A percentile compares a stretch with the other conserved stretches of the same genome.
Conservation (phyloP, 345 rosid species). For the Pistacia integerrima region DNA sequence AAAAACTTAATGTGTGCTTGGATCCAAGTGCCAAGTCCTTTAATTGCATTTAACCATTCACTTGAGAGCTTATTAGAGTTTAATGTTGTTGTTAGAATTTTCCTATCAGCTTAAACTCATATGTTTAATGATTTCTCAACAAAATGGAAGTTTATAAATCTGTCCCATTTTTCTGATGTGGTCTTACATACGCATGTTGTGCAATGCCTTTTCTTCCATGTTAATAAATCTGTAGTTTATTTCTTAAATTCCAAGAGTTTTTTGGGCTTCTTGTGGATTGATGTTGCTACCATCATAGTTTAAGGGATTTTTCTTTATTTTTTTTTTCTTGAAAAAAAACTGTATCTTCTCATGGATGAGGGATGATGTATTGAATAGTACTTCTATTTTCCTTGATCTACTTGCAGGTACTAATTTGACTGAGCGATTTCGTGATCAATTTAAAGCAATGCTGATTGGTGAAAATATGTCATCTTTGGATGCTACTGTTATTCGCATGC, state of each 20-base stretch:
- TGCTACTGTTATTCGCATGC: conserved; percentile 90
- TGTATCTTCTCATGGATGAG: conserved; percentile 7
- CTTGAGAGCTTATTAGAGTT: neutral
- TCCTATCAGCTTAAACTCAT: neutral
- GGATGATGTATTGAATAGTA: conserved; percentile 5
- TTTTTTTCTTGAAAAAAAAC: neutral
- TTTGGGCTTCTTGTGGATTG: neutral
- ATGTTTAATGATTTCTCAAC: neutral
- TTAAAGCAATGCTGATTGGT: conserved; percentile 80
- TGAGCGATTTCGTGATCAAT: conserved; percentile 81
- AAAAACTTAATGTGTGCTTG: neutral
- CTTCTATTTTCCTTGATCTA: conserved; percentile 20
- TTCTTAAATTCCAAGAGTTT: neutral
- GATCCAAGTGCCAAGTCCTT: neutral
- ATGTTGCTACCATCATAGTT: neutral
- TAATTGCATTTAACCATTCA: neutral
- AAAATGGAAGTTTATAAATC: neutral
- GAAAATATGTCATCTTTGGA: conserved; percentile 60
- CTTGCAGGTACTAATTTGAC: conserved; percentile 78
- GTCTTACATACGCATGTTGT: neutral
- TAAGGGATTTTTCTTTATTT: neutral
- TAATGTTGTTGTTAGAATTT: neutral
- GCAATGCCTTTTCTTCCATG: neutral
- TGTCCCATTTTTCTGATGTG: neutral
- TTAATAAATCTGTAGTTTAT: neutral